Percentiles rank a stretch among this genome's conserved stretches.
These are phyloP conservation scores for Microstegium vimineum DNA, from an alignment of 176 grass and related monocot genomes.

Conservation along the genomic window DNA sequence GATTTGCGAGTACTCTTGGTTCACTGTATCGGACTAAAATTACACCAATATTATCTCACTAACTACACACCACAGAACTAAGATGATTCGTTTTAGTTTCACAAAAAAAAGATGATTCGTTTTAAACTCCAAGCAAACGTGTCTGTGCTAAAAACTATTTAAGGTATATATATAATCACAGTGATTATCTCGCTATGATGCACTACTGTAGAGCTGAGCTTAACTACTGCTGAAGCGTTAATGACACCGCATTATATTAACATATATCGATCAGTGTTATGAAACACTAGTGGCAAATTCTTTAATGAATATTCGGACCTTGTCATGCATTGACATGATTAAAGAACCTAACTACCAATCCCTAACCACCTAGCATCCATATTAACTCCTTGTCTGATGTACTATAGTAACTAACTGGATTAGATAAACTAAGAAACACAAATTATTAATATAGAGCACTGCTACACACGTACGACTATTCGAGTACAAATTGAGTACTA, in stretches of 20 bases:
- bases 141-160: constrained; percentile 1
- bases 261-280: constrained; percentile 1
- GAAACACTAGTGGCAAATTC: constrained; percentile 7
- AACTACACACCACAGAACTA: constrained; percentile 17
- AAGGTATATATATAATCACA: constrained; percentile 35
- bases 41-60: constrained; percentile 18
- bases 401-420: constrained; percentile 33
- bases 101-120: too few species aligned
- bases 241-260: background rate
- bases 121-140: constrained; percentile 25
- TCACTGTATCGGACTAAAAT: constrained; percentile 32
- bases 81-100: too few species aligned
- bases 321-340: constrained; percentile 39
- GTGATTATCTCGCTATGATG: constrained; percentile 21
- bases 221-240: constrained; percentile 18
- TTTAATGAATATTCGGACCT: constrained; percentile 35
- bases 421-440: constrained; percentile 35
- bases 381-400: constrained; percentile 36
- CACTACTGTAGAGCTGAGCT: background rate
- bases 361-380: constrained; percentile 44
- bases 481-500: background rate
- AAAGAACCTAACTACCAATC: constrained; percentile 38
- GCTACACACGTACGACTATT: background rate
- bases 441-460: background rate
- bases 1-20: constrained; percentile 34